These are phyloP conservation scores for Rhynchosporium secalis DNA, from an alignment of 2,329 filamentous ascomycete species.

Conservation along the genomic window DNA sequence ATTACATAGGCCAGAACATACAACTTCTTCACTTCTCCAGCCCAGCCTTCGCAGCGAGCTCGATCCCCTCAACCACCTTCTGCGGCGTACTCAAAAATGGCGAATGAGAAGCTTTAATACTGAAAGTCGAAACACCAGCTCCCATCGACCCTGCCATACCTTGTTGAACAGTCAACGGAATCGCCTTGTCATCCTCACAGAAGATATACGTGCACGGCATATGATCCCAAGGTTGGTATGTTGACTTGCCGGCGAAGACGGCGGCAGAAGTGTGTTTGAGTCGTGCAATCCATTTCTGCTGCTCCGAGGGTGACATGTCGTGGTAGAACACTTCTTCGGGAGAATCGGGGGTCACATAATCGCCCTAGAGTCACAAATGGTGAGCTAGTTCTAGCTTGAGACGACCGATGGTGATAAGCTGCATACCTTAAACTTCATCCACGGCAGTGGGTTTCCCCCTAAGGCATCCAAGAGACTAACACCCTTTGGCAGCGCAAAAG, in stretches of 20 bases:
- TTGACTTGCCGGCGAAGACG: slow-evolving; percentile 10
- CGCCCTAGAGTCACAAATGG: not conserved
- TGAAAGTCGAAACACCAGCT: not conserved
- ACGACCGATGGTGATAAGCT: too few relatives aligned
- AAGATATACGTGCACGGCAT: slow-evolving; percentile 13
- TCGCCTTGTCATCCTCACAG: slow-evolving; percentile 9
- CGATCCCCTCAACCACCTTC: not conserved
- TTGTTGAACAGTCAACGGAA: not conserved
- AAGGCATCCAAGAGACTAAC: slow-evolving; percentile 8
- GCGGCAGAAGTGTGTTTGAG: not conserved
- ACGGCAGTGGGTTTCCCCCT: slow-evolving; percentile 5
- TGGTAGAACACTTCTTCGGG: slow-evolving; percentile 8
- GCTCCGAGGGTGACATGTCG: slow-evolving; percentile 2
- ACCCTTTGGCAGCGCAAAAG: slow-evolving; percentile 17
- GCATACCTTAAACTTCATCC: not conserved
- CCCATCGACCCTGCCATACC: not conserved
- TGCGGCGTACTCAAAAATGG: slow-evolving; percentile 1
- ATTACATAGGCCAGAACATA: not conserved
- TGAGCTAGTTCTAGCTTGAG: not conserved
- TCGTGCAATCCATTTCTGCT: slow-evolving; percentile 7
- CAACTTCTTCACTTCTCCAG: not conserved
- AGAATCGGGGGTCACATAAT: not conserved
- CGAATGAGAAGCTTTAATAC: slow-evolving; percentile 7
- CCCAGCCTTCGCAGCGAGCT: not conserved
- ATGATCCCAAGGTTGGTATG: slow-evolving; percentile 8